Evolutionary conservation across 768 basidiomycete genomes (phyloP).

Genomic region (Termitomyces sp.): DNA sequence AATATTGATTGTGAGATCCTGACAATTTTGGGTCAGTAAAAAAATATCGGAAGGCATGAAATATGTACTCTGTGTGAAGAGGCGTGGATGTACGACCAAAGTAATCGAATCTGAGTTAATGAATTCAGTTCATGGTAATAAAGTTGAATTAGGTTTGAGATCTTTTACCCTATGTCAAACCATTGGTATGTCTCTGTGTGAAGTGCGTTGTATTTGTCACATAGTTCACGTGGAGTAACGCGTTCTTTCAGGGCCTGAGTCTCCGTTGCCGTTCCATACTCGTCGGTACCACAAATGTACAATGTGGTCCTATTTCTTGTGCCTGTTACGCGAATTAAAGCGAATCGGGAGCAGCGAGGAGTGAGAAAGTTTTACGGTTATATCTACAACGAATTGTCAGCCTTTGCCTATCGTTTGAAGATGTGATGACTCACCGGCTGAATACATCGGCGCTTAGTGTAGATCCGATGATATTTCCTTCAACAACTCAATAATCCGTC

Average conservation of each 20-base stretch:
- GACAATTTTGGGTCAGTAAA: not conserved
- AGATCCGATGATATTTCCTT: conserved; percentile 91
- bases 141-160: not conserved
- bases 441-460: conserved; percentile 97
- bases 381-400: conserved; percentile 38
- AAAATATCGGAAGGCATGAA: not conserved
- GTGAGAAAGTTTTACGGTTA: conserved; percentile 38
- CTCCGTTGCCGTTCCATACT: conserved; percentile 99
- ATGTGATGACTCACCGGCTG: conserved; percentile 67
- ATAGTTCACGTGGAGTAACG: conserved; percentile 73
- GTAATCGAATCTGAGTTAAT: conserved; percentile 77
- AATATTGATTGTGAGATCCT: conserved; percentile 94
- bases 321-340: conserved; percentile 26
- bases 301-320: conserved; percentile 86
- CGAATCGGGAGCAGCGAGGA: not conserved
- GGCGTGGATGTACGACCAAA: conserved; percentile 95
- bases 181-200: conserved; percentile 94
- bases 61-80: conserved; percentile 77
- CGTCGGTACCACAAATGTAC: conserved; percentile 97
- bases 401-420: not conserved
- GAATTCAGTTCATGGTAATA: conserved; percentile 2
- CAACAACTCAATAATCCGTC: conserved; percentile 7
- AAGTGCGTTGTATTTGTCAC: conserved; percentile 86
- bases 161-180: conserved; percentile 89
- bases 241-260: conserved; percentile 92